These are phyloP conservation scores for Solanum infundibuliforme DNA, from an alignment of 257 asterid genomes.

Conservation along the genomic window DNA sequence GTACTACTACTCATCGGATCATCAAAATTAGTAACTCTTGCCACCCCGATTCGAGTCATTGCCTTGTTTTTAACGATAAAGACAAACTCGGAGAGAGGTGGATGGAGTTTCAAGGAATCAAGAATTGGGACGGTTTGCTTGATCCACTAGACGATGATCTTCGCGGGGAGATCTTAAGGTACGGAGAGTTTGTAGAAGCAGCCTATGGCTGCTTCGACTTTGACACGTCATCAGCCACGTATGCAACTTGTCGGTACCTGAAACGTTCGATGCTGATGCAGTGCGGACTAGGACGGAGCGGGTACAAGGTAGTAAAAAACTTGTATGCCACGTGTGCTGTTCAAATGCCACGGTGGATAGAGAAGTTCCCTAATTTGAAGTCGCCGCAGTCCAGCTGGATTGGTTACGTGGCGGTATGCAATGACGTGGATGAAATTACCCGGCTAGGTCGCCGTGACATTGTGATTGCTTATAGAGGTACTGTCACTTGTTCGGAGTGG, in stretches of 20 bases:
- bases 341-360: constrained; percentile 49
- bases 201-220: not conserved
- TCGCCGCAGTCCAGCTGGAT: constrained; percentile 67
- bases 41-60: not conserved
- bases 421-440: constrained; percentile 43
- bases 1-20: not conserved
- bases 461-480: constrained; percentile 80
- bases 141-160: not conserved
- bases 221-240: not conserved
- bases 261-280: not conserved
- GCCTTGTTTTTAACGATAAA: not conserved
- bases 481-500: constrained; percentile 83
- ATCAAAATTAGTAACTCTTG: not conserved
- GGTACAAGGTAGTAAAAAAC: not conserved
- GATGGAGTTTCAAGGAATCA: not conserved
- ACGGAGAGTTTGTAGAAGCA: not conserved
- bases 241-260: not conserved
- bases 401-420: constrained; percentile 85
- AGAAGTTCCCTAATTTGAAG: constrained; percentile 36
- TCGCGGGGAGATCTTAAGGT: not conserved
- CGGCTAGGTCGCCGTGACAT: constrained; percentile 77
- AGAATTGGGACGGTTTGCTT: not conserved
- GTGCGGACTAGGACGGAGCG: not conserved
- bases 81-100: not conserved
- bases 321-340: constrained; percentile 73